phyloP scores from a whole-genome alignment of 1,284 basidiomycete species.

The Sporisorium scitamineum region DNA sequence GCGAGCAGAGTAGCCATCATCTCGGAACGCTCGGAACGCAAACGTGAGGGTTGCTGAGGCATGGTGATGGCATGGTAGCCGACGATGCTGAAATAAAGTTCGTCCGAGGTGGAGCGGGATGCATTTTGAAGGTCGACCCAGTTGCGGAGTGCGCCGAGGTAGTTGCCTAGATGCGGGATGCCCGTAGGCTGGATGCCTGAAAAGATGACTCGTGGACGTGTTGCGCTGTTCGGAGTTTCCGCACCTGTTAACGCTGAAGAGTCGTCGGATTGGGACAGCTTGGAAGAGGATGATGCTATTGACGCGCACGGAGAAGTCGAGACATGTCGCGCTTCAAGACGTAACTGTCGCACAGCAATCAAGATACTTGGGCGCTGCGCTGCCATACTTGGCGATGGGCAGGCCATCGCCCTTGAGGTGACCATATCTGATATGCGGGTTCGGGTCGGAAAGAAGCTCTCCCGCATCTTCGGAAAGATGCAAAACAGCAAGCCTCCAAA shows the following conservation, averaged over 20 bases:
- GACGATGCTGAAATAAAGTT: constrained; percentile 82
- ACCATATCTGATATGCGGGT: not conserved
- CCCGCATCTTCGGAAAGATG: not conserved
- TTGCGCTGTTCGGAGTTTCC: not conserved
- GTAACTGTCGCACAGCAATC: not conserved
- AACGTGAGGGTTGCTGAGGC: constrained; percentile 50
- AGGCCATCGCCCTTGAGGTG: not conserved
- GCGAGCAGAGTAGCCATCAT: constrained; percentile 87
- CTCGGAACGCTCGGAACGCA: constrained; percentile 73
- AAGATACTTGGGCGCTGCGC: not conserved
- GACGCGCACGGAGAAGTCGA: constrained; percentile 8
- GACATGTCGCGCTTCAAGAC: not conserved
- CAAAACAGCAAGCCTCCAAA: not conserved
- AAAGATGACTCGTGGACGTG: constrained; percentile 73
- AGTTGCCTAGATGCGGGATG: constrained; percentile 90
- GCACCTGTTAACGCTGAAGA: constrained; percentile 1
- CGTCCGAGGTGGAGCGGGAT: constrained; percentile 73
- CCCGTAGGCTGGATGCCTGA: constrained; percentile 88
- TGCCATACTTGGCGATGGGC: not conserved
- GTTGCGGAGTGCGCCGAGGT: constrained; percentile 87
- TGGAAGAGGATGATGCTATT: constrained; percentile 11
- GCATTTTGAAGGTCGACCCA: constrained; percentile 83
- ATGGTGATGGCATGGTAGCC: constrained; percentile 73
- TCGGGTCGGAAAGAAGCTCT: not conserved
- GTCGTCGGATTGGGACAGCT: not conserved